phyloP scores from a whole-genome alignment of 306 rosid genomes.

The Alnus glutinosa region DNA sequence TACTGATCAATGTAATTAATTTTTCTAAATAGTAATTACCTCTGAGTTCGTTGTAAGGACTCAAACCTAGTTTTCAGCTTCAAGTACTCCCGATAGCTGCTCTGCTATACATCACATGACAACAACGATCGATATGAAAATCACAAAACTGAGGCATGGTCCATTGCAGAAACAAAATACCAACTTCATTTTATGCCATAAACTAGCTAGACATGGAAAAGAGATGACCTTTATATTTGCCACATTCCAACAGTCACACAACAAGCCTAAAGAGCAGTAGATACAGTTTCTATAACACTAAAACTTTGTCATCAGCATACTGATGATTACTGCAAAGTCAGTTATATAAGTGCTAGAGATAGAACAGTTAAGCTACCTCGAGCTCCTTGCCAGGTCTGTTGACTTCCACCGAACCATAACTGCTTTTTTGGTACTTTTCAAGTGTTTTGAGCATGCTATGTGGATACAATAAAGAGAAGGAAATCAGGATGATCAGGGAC shows the following conservation, averaged over 20 bases:
- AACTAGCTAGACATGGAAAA: background rate
- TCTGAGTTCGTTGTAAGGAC: slow-evolving; percentile 88
- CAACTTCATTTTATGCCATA: background rate
- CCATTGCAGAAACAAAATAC: background rate
- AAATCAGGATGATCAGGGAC: background rate
- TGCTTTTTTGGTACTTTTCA: slow-evolving; percentile 85
- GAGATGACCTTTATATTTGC: background rate
- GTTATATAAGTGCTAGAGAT: background rate
- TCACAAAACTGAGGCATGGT: slow-evolving; percentile 5
- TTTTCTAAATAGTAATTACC: slow-evolving; percentile 44
- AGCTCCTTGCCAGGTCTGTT: slow-evolving; percentile 82
- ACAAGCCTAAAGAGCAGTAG: background rate
- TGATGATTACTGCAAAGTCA: background rate
- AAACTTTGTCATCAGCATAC: background rate
- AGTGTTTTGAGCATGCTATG: slow-evolving; percentile 55
- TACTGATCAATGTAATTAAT: too few species aligned
- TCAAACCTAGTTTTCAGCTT: slow-evolving; percentile 83
- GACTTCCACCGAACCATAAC: slow-evolving; percentile 92
- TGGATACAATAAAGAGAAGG: background rate
- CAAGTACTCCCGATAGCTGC: slow-evolving; percentile 87
- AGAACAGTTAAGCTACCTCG: slow-evolving; percentile 53
- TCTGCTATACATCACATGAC: slow-evolving; percentile 48
- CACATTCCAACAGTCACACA: background rate
- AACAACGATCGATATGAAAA: slow-evolving; percentile 12
- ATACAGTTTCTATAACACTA: background rate